Percentiles rank a stretch among this genome's conserved stretches.
These are phyloP conservation scores for Alternaria angustiovoidea DNA, from an alignment of 2,329 filamentous ascomycete species.

Conservation along the genomic window DNA sequence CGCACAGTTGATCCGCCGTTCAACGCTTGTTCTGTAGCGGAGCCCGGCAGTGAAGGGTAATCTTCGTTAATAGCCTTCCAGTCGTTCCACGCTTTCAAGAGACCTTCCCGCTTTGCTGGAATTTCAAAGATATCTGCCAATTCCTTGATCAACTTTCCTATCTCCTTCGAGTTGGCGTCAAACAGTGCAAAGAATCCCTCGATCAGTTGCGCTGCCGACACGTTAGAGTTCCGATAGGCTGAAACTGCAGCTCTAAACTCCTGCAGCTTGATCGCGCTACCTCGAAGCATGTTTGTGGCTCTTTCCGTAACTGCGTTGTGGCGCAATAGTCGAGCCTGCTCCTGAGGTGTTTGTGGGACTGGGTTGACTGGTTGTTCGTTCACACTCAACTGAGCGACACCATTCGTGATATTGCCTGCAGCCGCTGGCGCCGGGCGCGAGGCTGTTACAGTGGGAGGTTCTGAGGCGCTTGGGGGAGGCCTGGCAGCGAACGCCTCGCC, in stretches of 20 bases:
- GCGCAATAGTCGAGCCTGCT: slow-evolving; percentile 79
- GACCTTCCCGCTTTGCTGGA: slow-evolving; percentile 71
- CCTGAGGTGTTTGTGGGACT: slow-evolving; percentile 67
- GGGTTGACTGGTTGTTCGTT: slow-evolving; percentile 43
- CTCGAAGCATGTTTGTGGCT: slow-evolving; percentile 79
- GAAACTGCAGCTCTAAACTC: slow-evolving; percentile 84
- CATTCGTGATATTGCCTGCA: slow-evolving; percentile 29
- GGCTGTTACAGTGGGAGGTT: slow-evolving; percentile 52
- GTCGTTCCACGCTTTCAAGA: slow-evolving; percentile 89
- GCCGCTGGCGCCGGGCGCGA: slow-evolving; percentile 39
- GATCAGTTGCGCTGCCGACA: slow-evolving; percentile 78
- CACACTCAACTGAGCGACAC: slow-evolving; percentile 29
- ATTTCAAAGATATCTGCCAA: slow-evolving; percentile 93
- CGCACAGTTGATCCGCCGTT: slow-evolving; percentile 56
- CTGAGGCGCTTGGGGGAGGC: slow-evolving; percentile 52
- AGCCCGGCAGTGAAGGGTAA: slow-evolving; percentile 85
- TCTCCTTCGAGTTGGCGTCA: slow-evolving; percentile 77
- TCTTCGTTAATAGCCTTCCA: slow-evolving; percentile 97
- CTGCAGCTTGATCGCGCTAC: slow-evolving; percentile 75
- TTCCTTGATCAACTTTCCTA: slow-evolving; percentile 90
- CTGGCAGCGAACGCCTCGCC: slow-evolving; percentile 57
- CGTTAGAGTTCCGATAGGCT: slow-evolving; percentile 73
- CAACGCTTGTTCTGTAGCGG: slow-evolving; percentile 55
- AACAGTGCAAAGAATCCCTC: slow-evolving; percentile 90
- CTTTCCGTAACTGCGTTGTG: slow-evolving; percentile 88